Conservation (phyloP, 2,329 filamentous ascomycete species). For the Trichoderma cornu-damae region DNA sequence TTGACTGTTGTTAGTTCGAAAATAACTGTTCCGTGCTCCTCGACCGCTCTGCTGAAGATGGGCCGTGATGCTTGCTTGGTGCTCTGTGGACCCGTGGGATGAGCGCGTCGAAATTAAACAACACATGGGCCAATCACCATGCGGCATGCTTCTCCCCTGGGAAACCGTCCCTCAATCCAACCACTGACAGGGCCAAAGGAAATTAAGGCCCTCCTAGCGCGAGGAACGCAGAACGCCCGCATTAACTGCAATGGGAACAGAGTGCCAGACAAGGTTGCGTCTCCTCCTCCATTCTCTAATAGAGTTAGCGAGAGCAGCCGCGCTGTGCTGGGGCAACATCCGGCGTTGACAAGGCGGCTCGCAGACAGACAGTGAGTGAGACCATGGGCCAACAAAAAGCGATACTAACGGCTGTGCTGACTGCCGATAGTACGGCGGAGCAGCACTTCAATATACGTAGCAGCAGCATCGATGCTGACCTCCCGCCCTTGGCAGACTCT, state of each 20-base stretch:
- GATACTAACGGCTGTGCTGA: not conserved
- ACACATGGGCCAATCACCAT: constrained; percentile 27
- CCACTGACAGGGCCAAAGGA: constrained; percentile 11
- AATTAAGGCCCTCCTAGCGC: constrained; percentile 19
- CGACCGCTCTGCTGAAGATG: constrained; percentile 17
- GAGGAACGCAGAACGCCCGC: constrained; percentile 11
- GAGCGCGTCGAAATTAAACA: constrained; percentile 24
- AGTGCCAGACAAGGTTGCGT: not conserved
- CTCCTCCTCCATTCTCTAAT: not conserved
- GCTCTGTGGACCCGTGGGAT: constrained; percentile 17
- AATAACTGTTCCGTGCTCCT: constrained; percentile 9
- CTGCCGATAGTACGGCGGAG: not conserved
- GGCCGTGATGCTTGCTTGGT: constrained; percentile 7
- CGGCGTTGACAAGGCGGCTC: not conserved
- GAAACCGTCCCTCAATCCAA: constrained; percentile 13
- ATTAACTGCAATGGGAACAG: constrained; percentile 6
- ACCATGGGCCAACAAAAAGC: constrained; percentile 1
- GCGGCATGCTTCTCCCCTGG: constrained; percentile 23
- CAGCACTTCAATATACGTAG: not conserved
- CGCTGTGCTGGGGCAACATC: not conserved
- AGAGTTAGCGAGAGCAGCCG: not conserved
- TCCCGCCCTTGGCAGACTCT: not conserved
- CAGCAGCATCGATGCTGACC: not conserved
- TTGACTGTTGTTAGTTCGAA: constrained; percentile 10
- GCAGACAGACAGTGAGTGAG: not conserved